These are phyloP conservation scores for Thalassiosira mediterranea DNA, from an alignment of 352 stramenopile species.

Conservation along the genomic window DNA sequence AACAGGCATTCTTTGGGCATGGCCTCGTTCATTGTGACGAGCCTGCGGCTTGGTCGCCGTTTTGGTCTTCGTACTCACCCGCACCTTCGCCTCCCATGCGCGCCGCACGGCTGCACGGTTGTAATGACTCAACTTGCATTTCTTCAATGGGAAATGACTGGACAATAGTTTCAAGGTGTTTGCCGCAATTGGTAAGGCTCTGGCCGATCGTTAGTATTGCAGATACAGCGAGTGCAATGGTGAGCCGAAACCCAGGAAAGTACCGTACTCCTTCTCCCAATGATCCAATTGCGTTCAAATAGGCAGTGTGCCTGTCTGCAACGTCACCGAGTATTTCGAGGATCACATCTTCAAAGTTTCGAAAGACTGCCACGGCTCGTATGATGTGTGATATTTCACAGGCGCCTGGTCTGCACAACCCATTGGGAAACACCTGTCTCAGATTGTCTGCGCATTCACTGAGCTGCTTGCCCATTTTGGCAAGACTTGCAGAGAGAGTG, in stretches of 20 bases:
- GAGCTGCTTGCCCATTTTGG: slow-evolving; percentile 31
- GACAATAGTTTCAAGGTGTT: slow-evolving; percentile 43
- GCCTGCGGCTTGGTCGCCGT: no score
- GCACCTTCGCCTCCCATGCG: no score
- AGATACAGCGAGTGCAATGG: slow-evolving; percentile 37
- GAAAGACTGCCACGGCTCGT: slow-evolving; percentile 23
- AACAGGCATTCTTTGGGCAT: no score
- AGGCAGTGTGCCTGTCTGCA: slow-evolving; percentile 27
- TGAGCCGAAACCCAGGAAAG: slow-evolving; percentile 37
- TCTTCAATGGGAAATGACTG: slow-evolving; percentile 43
- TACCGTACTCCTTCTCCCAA: slow-evolving; percentile 24
- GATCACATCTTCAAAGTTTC: slow-evolving; percentile 41
- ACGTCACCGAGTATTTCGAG: slow-evolving; percentile 31
- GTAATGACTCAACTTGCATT: neutral
- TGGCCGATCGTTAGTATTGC: slow-evolving; percentile 31
- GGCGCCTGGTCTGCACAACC: slow-evolving; percentile 28
- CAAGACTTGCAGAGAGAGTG: slow-evolving; percentile 32
- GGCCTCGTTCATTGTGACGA: no score
- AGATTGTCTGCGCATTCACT: slow-evolving; percentile 34
- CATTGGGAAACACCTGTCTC: slow-evolving; percentile 42
- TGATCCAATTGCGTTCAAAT: slow-evolving; percentile 28
- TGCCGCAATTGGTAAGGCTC: slow-evolving; percentile 29
- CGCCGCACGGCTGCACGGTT: no score
- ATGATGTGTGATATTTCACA: slow-evolving; percentile 37
- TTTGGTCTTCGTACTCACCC: no score